Evolutionary conservation across 345 rosid species (phyloP).

Genomic region (Acer campestre): DNA sequence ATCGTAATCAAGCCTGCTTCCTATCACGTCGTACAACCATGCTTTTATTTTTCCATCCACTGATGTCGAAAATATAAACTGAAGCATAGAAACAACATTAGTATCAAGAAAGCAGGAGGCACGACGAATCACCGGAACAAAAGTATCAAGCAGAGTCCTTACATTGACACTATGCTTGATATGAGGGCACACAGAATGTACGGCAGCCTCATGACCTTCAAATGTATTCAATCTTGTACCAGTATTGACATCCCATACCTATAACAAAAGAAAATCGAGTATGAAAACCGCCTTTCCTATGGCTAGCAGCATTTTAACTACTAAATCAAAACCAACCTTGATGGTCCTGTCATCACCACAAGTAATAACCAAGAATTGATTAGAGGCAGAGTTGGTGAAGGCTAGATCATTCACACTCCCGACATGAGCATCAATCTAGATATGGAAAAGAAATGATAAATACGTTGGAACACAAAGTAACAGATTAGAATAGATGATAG

Average conservation of each 20-base stretch:
- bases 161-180: slow-evolving; percentile 59
- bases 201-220: slow-evolving; percentile 79
- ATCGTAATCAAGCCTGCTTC: slow-evolving; percentile 42
- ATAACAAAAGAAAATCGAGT: slow-evolving; percentile 9
- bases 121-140: background rate
- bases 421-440: slow-evolving; percentile 76
- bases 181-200: slow-evolving; percentile 72
- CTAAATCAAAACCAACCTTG: slow-evolving; percentile 45
- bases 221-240: slow-evolving; percentile 57
- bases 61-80: slow-evolving; percentile 37
- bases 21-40: slow-evolving; percentile 42
- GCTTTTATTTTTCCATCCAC: slow-evolving; percentile 44
- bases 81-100: slow-evolving; percentile 13
- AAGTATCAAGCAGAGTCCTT: slow-evolving; percentile 21
- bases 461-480: background rate
- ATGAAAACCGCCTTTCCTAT: background rate
- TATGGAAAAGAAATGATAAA: slow-evolving; percentile 6
- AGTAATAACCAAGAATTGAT: slow-evolving; percentile 58
- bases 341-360: slow-evolving; percentile 86
- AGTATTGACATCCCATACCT: slow-evolving; percentile 69
- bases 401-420: slow-evolving; percentile 84
- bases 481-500: background rate
- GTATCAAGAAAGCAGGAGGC: background rate
- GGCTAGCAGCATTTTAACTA: background rate
- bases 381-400: slow-evolving; percentile 46